phyloP scores from a whole-genome alignment of 495 filamentous ascomycete genomes.

The Articulospora tetracladia region DNA sequence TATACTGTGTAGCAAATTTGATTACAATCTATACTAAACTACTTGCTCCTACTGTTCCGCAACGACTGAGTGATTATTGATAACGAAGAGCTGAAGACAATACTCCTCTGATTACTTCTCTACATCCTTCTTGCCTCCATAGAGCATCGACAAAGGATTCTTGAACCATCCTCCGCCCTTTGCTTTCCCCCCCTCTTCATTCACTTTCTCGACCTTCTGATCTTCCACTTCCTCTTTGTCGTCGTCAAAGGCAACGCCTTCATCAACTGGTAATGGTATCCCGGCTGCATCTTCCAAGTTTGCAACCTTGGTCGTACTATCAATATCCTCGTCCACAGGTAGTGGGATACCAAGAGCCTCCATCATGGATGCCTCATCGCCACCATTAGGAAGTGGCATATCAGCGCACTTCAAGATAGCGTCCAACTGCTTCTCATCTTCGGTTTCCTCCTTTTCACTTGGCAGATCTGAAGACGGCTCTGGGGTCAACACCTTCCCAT shows the following conservation, averaged over 20 bases:
- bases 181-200: background rate
- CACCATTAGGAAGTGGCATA: conserved; percentile 17
- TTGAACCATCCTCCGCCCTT: background rate
- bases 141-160: background rate
- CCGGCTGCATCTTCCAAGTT: background rate
- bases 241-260: background rate
- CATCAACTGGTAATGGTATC: conserved; percentile 1
- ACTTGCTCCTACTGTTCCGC: no score
- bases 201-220: background rate
- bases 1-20: no score
- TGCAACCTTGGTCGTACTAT: background rate
- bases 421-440: conserved; percentile 17
- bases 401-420: conserved; percentile 13
- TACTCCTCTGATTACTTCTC: background rate
- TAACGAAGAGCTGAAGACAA: no score
- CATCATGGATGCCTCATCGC: conserved; percentile 15
- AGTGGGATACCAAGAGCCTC: conserved; percentile 12
- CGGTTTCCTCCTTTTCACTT: background rate
- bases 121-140: background rate
- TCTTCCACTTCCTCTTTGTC: background rate
- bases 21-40: no score
- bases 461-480: background rate
- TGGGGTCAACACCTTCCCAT: conserved; percentile 10
- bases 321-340: conserved; percentile 14
- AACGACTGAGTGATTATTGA: no score